Conservation (phyloP, 2,329 filamentous ascomycete species). For the Colletotrichum cordylinicola region DNA sequence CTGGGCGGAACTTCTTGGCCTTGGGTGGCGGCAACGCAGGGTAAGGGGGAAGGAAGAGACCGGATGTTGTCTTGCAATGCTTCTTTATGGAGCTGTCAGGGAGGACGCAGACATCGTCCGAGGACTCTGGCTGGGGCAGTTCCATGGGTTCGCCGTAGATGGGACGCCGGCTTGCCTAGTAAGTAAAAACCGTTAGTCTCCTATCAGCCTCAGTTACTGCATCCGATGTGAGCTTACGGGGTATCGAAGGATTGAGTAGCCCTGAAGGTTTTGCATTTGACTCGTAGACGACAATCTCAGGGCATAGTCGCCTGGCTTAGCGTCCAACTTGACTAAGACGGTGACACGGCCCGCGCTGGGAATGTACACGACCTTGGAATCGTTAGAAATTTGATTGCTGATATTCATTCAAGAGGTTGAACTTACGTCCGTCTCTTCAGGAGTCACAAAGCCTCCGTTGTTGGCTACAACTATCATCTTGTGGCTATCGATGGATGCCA, state of each 20-base stretch:
- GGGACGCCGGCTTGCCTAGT: constrained; percentile 5
- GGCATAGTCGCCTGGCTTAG: constrained; percentile 25
- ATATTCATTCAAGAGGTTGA: not conserved
- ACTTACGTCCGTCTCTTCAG: constrained; percentile 11
- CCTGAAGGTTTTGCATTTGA: constrained; percentile 27
- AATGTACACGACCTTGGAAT: constrained; percentile 17
- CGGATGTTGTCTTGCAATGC: constrained; percentile 13
- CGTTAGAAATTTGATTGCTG: not conserved
- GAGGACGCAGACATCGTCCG: constrained; percentile 18
- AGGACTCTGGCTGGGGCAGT: constrained; percentile 4
- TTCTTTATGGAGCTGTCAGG: constrained; percentile 16
- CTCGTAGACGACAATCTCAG: constrained; percentile 28
- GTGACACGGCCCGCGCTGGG: constrained; percentile 25
- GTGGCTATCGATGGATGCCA: constrained; percentile 26
- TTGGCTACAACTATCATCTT: constrained; percentile 28
- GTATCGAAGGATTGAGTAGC: constrained; percentile 24
- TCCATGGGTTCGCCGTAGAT: constrained; percentile 24
- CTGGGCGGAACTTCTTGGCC: constrained; percentile 16
- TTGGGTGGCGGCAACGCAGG: constrained; percentile 8
- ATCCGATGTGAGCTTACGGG: not conserved
- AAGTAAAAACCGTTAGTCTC: not conserved
- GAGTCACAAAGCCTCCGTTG: constrained; percentile 27
- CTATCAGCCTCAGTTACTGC: not conserved
- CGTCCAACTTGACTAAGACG: constrained; percentile 25
- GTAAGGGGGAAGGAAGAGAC: constrained; percentile 13